Conservation (phyloP, 2,329 filamentous ascomycete species). For the Trichoderma citrinoviride region DNA sequence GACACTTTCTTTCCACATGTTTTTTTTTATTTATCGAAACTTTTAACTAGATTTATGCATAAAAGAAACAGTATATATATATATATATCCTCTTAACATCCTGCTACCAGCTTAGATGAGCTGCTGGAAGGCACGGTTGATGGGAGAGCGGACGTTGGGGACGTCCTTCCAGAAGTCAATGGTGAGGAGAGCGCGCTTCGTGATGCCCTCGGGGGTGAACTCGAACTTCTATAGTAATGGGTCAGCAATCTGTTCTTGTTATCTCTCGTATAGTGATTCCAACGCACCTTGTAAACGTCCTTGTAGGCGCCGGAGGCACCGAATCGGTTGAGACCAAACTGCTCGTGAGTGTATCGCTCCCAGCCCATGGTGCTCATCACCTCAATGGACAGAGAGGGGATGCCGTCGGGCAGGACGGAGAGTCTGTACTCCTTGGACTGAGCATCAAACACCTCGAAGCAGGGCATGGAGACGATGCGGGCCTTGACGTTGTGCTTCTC, state of each 20-base stretch:
- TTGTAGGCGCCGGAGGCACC: conserved; percentile 96
- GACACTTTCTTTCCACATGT: not conserved
- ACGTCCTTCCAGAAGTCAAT: conserved; percentile 97
- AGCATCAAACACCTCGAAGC: conserved; percentile 93
- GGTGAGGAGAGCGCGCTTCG: conserved; percentile 89
- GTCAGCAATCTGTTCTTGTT: conserved; percentile 35
- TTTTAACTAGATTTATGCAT: not conserved
- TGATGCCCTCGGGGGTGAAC: conserved; percentile 94
- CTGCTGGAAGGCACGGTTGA: conserved; percentile 98
- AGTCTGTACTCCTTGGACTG: conserved; percentile 95
- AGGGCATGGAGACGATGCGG: conserved; percentile 92
- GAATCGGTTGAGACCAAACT: conserved; percentile 99
- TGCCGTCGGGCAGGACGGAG: conserved; percentile 86
- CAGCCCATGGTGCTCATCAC: conserved; percentile 96
- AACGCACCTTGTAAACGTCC: conserved; percentile 86
- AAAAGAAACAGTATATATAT: too few relatives aligned
- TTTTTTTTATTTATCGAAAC: not conserved
- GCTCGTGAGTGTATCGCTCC: conserved; percentile 99
- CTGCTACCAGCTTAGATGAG: conserved; percentile 65
- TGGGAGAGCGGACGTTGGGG: conserved; percentile 83
- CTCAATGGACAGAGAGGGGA: conserved; percentile 90
- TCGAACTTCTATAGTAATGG: conserved; percentile 78
- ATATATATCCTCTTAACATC: not conserved
- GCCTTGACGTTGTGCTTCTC: conserved; percentile 85
- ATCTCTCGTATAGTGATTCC: not conserved